Evolutionary conservation across 768 basidiomycete genomes (phyloP), one percentile per base, ranked within the genome.

Genomic region (Termitomyces sp.): DNA sequence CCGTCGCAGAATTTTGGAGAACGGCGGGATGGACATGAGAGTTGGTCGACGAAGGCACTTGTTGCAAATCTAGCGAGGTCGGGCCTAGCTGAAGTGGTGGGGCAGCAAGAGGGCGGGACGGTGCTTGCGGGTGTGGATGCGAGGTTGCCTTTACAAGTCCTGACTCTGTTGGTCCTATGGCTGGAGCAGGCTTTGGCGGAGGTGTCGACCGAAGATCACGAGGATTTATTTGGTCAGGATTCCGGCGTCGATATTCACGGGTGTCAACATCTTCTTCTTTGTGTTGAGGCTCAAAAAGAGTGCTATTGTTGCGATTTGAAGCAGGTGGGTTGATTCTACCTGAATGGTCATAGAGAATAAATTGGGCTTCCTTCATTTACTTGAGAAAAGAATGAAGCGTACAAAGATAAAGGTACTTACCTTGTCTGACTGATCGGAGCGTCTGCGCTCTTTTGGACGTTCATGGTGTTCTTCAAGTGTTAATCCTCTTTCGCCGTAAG

Each of bases 11-110:
- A 46, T 56, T 60, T 8, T 57, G 51, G 0, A 55, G 36, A 9
- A 62, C 44, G 7, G 49, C 32, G 10, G 64, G 58, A n/a, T 63
- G 58, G 10, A 58, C 13, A 8, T 53, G 14, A 40, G 48, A 12
- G 4, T 4, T 22, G 2, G n/a, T 30, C 13, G 45, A 10, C 22
- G 54, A 22, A 28, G 53, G 33, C 1, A 33, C 33, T 20, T 26
- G 33, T 38, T 43, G 58, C 28, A 56, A 32, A 22, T 58, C 57
- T 10, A 46, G 35, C 8, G 43, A 53, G n/a, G 33, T 24, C 5
- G 18, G 7, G 18, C 40, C 33, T 12, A n/a, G 1, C 3, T 46
- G 57, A 6, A 50, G 43, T 9, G 18, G 24, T 6, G 30, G 48
- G 8, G 42, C 46, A n/a, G 35, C 38, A 6, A 24, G 44, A 20